Percentiles rank a stretch among this genome's conserved stretches.
These are phyloP conservation scores for Gentiana straminea DNA, from an alignment of 257 asterid species.

Conservation along the genomic window DNA sequence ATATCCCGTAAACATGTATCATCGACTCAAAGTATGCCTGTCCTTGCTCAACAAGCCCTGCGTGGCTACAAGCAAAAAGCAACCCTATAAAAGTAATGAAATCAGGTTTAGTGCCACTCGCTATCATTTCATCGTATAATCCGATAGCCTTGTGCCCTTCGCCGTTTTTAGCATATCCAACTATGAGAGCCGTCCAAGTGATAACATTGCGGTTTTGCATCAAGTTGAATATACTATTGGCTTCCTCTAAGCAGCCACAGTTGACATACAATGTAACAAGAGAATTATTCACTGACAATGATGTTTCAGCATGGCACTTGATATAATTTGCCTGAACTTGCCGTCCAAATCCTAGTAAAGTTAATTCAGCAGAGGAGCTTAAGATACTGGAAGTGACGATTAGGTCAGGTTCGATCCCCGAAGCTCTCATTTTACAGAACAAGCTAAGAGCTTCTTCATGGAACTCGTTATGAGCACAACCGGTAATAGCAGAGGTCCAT, in stretches of 20 bases:
- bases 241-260: constrained; percentile 58
- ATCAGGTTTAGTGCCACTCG: constrained; percentile 58
- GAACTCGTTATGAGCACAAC: constrained; percentile 45
- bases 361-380: constrained; percentile 64
- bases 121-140: constrained; percentile 51
- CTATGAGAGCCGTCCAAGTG: constrained; percentile 76
- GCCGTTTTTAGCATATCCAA: constrained; percentile 70
- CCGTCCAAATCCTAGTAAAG: constrained; percentile 57
- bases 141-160: constrained; percentile 40
- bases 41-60: constrained; percentile 63
- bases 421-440: constrained; percentile 44
- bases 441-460: constrained; percentile 51
- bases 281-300: constrained; percentile 55
- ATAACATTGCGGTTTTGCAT: constrained; percentile 52
- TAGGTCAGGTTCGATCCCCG: constrained; percentile 39
- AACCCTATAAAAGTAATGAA: constrained; percentile 66
- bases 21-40: constrained; percentile 44
- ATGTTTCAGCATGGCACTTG: constrained; percentile 31
- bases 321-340: constrained; percentile 50
- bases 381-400: constrained; percentile 46
- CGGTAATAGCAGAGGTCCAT: constrained; percentile 78
- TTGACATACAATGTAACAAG: constrained; percentile 62
- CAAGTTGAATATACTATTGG: constrained; percentile 35
- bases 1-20: constrained; percentile 45
- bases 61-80: constrained; percentile 85